These are phyloP conservation scores for Podila horticola DNA, from an alignment of 192 early-diverging fungal species.

Conservation along the genomic window DNA sequence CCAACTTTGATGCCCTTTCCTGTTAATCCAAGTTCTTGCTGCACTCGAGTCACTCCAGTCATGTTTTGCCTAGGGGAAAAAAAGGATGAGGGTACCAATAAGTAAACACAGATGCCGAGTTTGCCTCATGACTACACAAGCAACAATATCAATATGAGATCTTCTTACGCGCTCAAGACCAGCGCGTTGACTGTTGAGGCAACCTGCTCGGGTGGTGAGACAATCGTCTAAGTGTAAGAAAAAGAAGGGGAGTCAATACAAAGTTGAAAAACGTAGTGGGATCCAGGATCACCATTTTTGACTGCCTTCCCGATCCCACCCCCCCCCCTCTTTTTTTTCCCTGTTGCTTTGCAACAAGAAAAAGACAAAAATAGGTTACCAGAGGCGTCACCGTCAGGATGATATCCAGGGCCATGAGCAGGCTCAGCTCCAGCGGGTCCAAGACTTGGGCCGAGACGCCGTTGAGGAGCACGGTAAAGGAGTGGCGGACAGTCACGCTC, in stretches of 20 bases:
- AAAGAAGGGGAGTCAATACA: neutral
- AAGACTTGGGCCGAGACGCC: conserved; percentile 19
- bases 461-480: conserved; percentile 9
- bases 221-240: conserved; percentile 14
- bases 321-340: neutral
- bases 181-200: conserved; percentile 11
- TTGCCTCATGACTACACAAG: neutral
- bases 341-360: neutral
- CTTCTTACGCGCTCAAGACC: conserved; percentile 39
- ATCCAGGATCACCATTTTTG: too few relatives aligned
- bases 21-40: conserved; percentile 37
- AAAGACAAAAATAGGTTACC: conserved; percentile 1
- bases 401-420: conserved; percentile 1
- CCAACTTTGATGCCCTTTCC: conserved; percentile 53
- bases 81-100: neutral
- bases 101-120: neutral
- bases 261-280: neutral
- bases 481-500: conserved; percentile 21
- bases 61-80: conserved; percentile 27
- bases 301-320: too few relatives aligned
- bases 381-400: conserved; percentile 13
- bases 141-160: neutral
- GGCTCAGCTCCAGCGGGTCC: conserved; percentile 6
- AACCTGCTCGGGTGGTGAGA: conserved; percentile 20
- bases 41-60: conserved; percentile 50